Conservation (phyloP, 2,329 filamentous ascomycete species). For the Purpureocillium lavendulum region DNA sequence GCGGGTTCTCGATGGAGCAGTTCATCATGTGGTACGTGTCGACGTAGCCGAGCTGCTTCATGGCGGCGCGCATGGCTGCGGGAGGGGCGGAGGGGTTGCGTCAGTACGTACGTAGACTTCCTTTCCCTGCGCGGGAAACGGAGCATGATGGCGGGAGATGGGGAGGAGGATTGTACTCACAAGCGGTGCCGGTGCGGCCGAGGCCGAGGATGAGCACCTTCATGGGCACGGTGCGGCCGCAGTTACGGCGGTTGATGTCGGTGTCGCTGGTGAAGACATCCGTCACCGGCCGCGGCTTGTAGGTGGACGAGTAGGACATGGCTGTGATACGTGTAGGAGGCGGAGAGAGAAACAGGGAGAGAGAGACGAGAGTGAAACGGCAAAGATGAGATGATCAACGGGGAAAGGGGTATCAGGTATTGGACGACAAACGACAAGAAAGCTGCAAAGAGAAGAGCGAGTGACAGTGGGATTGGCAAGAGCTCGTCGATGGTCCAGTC, state of each 20-base stretch:
- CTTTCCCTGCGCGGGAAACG: too few relatives aligned
- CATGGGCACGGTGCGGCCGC: conserved; percentile 61
- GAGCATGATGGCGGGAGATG: too few relatives aligned
- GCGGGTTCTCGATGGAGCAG: conserved; percentile 51
- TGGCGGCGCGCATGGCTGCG: conserved; percentile 53
- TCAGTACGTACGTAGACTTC: too few relatives aligned
- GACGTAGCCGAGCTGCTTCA: conserved; percentile 57
- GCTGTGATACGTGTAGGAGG: background rate
- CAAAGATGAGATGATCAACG: too few relatives aligned
- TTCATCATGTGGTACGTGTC: conserved; percentile 71
- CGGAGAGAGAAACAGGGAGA: too few relatives aligned
- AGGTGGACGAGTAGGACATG: conserved; percentile 21
- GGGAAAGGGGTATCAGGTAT: too few relatives aligned
- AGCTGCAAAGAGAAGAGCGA: background rate
- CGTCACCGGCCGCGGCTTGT: conserved; percentile 34
- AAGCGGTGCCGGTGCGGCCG: conserved; percentile 63
- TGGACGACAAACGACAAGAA: too few relatives aligned
- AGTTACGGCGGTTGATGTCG: conserved; percentile 58
- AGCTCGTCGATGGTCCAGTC: too few relatives aligned
- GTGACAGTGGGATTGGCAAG: background rate
- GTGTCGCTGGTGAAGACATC: conserved; percentile 58
- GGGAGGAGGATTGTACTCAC: too few relatives aligned
- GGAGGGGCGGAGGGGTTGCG: background rate
- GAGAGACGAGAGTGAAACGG: background rate
- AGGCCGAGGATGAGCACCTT: conserved; percentile 62